A percentile compares a stretch with the other conserved stretches of the same genome.
phyloP scores from a whole-genome alignment of 768 basidiomycete species.

The Tremella fuciformis region DNA sequence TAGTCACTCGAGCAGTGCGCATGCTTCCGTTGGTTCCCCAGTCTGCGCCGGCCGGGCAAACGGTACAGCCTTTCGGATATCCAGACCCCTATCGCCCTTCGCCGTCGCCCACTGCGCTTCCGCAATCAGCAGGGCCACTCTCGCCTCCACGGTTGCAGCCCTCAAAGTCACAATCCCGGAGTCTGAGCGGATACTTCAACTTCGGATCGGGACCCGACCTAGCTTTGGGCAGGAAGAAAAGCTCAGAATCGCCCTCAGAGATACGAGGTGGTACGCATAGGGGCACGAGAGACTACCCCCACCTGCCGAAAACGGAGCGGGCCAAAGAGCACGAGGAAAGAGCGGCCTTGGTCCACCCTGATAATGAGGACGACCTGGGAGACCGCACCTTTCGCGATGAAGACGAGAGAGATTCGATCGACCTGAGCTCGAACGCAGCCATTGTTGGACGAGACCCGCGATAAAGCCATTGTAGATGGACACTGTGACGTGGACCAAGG shows the following conservation, averaged over 20 bases:
- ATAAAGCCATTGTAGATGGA: no score
- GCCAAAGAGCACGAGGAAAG: conserved; percentile 6
- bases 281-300: conserved; percentile 35
- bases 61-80: background rate
- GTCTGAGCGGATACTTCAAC: conserved; percentile 4
- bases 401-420: no score
- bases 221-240: conserved; percentile 1
- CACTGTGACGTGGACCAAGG: no score
- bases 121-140: no score
- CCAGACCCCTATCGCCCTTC: conserved; percentile 19
- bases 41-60: conserved; percentile 1
- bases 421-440: no score
- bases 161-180: background rate
- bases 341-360: background rate
- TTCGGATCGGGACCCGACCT: conserved; percentile 9
- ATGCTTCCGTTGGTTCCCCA: background rate
- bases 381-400: no score
- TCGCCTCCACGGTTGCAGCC: no score
- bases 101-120: conserved; percentile 1
- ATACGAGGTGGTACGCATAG: conserved; percentile 25
- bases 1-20: background rate
- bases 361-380: background rate
- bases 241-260: conserved; percentile 1
- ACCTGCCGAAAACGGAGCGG: conserved; percentile 13
- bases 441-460: no score